Conservation (phyloP, 495 filamentous ascomycete species). For the Podospora anserina region DNA sequence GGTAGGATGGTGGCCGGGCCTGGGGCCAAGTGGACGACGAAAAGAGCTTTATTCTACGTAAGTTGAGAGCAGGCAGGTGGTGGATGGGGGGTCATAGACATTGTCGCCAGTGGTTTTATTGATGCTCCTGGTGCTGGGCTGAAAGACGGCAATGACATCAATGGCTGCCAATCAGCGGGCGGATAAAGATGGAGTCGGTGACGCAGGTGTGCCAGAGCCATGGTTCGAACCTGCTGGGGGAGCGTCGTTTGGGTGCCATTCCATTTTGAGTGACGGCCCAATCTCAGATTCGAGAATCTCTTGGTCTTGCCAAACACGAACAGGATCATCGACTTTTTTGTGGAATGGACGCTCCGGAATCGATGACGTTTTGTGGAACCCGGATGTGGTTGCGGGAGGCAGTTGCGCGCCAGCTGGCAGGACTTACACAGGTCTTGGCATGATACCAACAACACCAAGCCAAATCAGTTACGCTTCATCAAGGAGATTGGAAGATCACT, state of each 20-base stretch:
- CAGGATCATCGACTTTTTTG: background rate
- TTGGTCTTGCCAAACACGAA: conserved; percentile 1
- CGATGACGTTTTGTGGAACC: background rate
- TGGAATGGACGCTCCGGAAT: background rate
- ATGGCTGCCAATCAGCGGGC: conserved; percentile 21
- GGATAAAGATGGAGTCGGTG: conserved; percentile 9
- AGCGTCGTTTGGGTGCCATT: background rate
- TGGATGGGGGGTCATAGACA: background rate
- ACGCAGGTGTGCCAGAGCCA: conserved; percentile 14
- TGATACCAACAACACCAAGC: too few relatives aligned
- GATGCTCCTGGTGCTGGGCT: background rate
- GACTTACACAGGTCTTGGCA: background rate
- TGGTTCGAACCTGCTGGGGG: conserved; percentile 4
- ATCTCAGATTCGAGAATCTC: background rate
- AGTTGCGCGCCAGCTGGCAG: background rate
- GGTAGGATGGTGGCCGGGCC: too few relatives aligned
- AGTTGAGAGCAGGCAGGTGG: background rate
- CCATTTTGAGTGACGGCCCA: background rate
- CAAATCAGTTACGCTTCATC: too few relatives aligned
- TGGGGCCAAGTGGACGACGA: too few relatives aligned
- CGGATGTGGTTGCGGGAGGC: too few relatives aligned
- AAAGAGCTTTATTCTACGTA: too few relatives aligned
- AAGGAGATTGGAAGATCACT: too few relatives aligned
- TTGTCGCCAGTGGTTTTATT: background rate
- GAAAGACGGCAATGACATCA: conserved; percentile 28